Base-by-base conservation (phyloP, 345 rosid genomes). In the Linum trigynum region DNA sequence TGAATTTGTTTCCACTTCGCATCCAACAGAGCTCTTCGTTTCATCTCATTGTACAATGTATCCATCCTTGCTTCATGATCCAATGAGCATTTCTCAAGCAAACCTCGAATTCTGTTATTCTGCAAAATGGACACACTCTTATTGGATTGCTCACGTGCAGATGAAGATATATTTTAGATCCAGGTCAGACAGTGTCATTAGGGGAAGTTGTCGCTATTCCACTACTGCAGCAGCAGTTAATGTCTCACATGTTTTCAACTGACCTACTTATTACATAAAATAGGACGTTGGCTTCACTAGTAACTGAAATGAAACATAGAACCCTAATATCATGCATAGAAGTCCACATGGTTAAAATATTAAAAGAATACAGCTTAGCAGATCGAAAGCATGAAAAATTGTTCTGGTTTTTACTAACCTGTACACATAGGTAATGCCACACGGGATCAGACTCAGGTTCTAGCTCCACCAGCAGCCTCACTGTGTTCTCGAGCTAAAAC, bases 361-460 rank as follows among this genome's bases (percentile, higher is more conserved):
- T 48, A 48, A 3, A 23, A 23, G 0, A 23, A 48, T 12, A 48
- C 53, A 9, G 14, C 9, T 15, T 10, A 48, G 15, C 11, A 9
- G 38, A 23, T 23, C 23, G 12, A 8, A 10, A 23, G 32, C 11
- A 17, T 5, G 36, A 17, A 17, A 11, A 57, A 57, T 23, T 9
- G 61, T 16, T 17, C 32, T 23, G 2, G 16, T 14, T 12, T 72
- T 61, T 6, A 77, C 87, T 63, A 57, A 90, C 99, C 99, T 90
- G 97, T 60, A 90, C 86, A 76, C 81, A 88, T 74, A 94, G 81
- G 76, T 85, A 88, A 79, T 94, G 96, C 99, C 99, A 88, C 62
- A 86, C 95, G 40, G 99, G 99, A 79, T 94, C 99, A 0, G 92
- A 88, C 53, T 90, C 99, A 35, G 99, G 97, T 62, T 90, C 99